Conservation (phyloP, 306 rosid species). For the Leucaena leucocephala region DNA sequence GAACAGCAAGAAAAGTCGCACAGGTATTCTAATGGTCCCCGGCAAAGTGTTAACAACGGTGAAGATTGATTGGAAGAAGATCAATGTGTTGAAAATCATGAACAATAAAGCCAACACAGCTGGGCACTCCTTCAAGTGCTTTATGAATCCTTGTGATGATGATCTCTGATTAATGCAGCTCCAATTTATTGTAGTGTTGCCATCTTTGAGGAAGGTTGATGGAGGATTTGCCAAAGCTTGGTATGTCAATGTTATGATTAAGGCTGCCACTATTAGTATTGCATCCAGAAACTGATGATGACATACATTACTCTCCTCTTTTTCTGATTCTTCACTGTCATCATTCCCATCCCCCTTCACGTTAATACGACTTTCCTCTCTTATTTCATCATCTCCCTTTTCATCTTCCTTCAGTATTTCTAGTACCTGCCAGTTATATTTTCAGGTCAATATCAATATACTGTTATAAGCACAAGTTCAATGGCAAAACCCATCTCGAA, state of each 20-base stretch:
- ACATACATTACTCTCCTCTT: rapidly evolving
- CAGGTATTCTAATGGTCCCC: no score
- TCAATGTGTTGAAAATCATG: background rate
- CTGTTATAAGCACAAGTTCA: no score
- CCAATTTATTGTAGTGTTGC: background rate
- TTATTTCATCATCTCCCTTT: no score
- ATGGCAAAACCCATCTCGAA: no score
- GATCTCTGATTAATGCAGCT: background rate
- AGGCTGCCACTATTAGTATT: background rate
- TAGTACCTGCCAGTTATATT: no score
- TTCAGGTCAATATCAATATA: no score
- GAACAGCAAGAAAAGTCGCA: background rate
- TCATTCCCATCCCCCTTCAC: no score
- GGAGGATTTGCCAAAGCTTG: background rate
- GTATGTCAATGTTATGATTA: background rate
- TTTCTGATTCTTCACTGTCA: background rate
- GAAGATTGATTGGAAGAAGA: background rate
- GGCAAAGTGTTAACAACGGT: no score
- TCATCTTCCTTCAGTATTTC: no score
- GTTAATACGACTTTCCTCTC: no score
- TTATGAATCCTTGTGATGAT: background rate
- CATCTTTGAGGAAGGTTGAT: background rate
- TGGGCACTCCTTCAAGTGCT: background rate
- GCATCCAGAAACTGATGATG: background rate
- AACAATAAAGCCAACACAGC: background rate